Base-by-base conservation (phyloP, 805 yeast genomes). In the Nakazawaea laoshanensis region DNA sequence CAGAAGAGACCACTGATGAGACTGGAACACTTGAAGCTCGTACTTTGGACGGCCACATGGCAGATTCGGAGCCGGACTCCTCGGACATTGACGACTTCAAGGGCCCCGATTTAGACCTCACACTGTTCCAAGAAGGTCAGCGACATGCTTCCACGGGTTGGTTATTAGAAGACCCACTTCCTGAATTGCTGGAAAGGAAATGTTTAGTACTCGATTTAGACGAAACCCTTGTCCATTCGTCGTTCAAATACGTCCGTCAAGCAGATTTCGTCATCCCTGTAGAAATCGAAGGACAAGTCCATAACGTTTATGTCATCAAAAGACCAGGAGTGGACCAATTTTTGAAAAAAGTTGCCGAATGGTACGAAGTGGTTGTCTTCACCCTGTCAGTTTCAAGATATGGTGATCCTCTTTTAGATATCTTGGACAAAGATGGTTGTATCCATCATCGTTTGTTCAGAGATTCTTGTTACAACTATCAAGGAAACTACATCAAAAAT, bases 251-350 rank as follows among this genome's bases (percentile, higher is more conserved):
- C 54, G 69, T 92, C 37, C 74, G 94, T 39, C 81, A 87, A 28
- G 95, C 96, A 2, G 99, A 92, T 59, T 92, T 92, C 59, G 94
- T 94, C 29, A 85, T 92, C 31, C 97, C 98, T 11, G 98, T 92
- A 33, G 97, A 89, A 54, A 89, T 92, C 42, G 97, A 92, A 48
- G 79, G 79, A 47, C 89, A 84, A 53, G 68, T 78, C 20, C 97
- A 92, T 55, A 89, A 85, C 49, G 98, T 92, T 27, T 92, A 87
- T 53, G 98, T 92, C 16, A 87, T 88, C 36, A 92, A 92, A 52
- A 72, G 99, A 48, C 99, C 99, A 1, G 98, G 98, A 1, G 97
- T 94, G 32, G 98, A 92, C 57, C 94, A 85, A 51, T 92, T 92
- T 49, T 64, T 92, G 63, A 63, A 62, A 46, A 68, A 72, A 42